These are phyloP conservation scores for Scleromitrula shiraiana DNA, from an alignment of 2,329 filamentous ascomycete genomes.

Conservation along the genomic window DNA sequence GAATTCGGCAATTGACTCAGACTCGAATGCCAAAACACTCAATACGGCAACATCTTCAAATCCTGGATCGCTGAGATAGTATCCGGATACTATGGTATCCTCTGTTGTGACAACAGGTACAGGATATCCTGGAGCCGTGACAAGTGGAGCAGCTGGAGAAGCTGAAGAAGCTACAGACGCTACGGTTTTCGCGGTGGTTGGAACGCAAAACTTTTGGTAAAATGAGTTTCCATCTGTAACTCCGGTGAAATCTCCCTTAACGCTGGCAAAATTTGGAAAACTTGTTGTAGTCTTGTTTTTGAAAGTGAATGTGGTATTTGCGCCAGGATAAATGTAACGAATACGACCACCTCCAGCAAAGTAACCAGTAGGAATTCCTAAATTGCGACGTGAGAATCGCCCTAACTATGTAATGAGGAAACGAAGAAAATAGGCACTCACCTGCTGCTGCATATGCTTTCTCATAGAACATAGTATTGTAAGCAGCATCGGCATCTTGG, in stretches of 20 bases:
- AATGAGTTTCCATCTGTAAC: conserved; percentile 26
- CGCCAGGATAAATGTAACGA: conserved; percentile 33
- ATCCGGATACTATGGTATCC: conserved; percentile 24
- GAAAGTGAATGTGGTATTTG: conserved; percentile 33
- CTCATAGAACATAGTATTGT: conserved; percentile 36
- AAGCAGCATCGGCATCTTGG: conserved; percentile 35
- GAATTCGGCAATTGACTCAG: conserved; percentile 21
- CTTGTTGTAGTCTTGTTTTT: conserved; percentile 32
- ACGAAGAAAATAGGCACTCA: background rate
- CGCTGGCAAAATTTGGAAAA: conserved; percentile 30
- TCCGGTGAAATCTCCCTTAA: conserved; percentile 30
- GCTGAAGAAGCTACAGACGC: background rate
- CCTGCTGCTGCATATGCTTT: conserved; percentile 23
- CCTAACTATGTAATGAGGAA: background rate
- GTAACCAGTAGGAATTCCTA: conserved; percentile 25
- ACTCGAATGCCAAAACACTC: conserved; percentile 23
- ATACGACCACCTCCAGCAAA: conserved; percentile 32
- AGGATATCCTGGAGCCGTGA: conserved; percentile 22
- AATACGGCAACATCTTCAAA: conserved; percentile 28
- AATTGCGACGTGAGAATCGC: background rate
- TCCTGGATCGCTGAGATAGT: conserved; percentile 24
- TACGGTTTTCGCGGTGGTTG: background rate
- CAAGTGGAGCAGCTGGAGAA: conserved; percentile 8
- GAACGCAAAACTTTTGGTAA: conserved; percentile 22
- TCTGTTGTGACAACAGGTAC: conserved; percentile 18